A percentile compares a stretch with the other conserved stretches of the same genome.
phyloP scores from a whole-genome alignment of 163 green algal species.

The Coccomyxa subellipsoidea region DNA sequence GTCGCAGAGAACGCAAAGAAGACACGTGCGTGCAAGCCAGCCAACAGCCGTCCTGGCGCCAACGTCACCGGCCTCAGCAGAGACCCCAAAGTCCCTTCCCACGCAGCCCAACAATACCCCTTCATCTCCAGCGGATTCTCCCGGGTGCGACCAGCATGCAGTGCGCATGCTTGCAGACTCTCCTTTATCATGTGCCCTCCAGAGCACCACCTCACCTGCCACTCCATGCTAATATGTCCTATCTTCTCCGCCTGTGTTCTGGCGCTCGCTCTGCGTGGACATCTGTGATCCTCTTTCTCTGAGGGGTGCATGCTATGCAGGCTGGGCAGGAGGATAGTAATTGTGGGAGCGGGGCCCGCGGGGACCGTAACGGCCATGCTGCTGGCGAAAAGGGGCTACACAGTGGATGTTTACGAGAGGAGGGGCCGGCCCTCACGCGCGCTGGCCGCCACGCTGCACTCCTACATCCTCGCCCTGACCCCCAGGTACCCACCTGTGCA shows the following conservation, averaged over 20 bases:
- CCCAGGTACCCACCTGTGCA: no score
- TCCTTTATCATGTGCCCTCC: no score
- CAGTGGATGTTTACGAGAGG: conserved; percentile 20
- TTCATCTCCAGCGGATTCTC: background rate
- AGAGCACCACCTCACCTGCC: no score
- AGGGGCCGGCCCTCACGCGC: background rate
- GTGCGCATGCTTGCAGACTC: background rate
- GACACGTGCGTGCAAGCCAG: background rate
- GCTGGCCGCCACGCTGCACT: background rate
- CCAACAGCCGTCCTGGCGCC: no score
- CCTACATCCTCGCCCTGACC: background rate
- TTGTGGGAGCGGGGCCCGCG: conserved; percentile 34
- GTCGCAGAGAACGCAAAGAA: background rate
- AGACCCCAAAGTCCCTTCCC: background rate
- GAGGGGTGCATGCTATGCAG: background rate
- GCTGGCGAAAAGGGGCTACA: conserved; percentile 26
- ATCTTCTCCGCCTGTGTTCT: no score
- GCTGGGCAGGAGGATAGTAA: background rate
- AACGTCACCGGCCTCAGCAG: background rate
- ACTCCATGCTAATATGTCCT: no score
- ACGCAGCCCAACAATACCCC: background rate
- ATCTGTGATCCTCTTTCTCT: no score
- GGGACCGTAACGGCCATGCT: conserved; percentile 23
- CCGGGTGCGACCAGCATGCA: background rate
- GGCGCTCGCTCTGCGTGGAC: no score